These are phyloP conservation scores for Pouteria glomerata DNA, from an alignment of 148 eudicot genomes.

Conservation along the genomic window DNA sequence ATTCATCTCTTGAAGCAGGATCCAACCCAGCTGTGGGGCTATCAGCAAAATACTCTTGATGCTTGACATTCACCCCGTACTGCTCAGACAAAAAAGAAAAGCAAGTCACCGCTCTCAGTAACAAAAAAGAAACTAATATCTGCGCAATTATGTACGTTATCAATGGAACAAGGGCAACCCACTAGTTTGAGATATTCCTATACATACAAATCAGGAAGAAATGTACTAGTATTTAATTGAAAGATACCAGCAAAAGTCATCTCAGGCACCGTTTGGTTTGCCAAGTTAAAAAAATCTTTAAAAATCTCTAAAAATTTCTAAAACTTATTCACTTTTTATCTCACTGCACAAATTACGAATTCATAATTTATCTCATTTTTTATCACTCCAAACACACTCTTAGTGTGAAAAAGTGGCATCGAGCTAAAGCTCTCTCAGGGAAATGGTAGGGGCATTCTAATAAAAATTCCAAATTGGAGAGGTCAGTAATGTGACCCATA, in stretches of 20 bases:
- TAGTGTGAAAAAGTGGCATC: too few relatives aligned
- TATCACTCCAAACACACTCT: too few relatives aligned
- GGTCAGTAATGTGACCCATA: too few relatives aligned
- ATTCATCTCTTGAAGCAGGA: conserved; percentile 68
- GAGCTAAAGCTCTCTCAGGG: too few relatives aligned
- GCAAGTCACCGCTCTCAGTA: not conserved
- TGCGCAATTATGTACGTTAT: too few relatives aligned
- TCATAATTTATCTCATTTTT: too few relatives aligned
- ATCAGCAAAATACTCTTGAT: conserved; percentile 88
- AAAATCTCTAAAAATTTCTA: too few relatives aligned
- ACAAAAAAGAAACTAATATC: not conserved
- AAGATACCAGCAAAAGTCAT: not conserved
- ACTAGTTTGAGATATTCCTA: not conserved
- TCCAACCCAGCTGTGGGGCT: conserved; percentile 72
- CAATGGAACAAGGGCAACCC: not conserved
- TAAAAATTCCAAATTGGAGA: too few relatives aligned
- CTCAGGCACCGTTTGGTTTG: not conserved
- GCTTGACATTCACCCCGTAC: conserved; percentile 94
- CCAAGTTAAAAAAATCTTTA: not conserved
- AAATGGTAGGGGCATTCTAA: too few relatives aligned
- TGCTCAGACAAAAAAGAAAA: conserved; percentile 18
- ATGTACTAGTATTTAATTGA: not conserved
- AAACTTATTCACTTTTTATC: too few relatives aligned
- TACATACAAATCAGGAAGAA: not conserved
- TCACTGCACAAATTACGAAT: too few relatives aligned